phyloP scores from a whole-genome alignment of 345 rosid genomes.

The Euphorbia lathyris region DNA sequence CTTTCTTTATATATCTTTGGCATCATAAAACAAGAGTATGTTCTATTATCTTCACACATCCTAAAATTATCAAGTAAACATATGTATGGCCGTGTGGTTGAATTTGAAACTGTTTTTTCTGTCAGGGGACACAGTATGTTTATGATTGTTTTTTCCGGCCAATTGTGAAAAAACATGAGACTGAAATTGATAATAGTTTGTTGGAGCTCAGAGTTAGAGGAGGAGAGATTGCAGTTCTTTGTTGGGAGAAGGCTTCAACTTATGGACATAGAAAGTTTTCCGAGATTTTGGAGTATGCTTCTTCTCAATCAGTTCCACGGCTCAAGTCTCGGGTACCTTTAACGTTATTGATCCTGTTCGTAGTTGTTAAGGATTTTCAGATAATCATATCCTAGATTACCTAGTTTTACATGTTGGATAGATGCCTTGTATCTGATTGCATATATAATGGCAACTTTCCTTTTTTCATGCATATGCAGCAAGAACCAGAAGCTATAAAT shows the following conservation, averaged over 20 bases:
- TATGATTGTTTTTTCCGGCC: constrained; percentile 23
- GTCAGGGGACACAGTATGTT: constrained; percentile 23
- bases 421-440: neutral
- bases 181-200: constrained; percentile 20
- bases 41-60: neutral
- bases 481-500: neutral
- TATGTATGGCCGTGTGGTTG: neutral
- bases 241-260: constrained; percentile 25
- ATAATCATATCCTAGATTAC: neutral
- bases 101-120: neutral
- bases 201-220: constrained; percentile 16
- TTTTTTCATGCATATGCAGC: neutral
- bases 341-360: too few species aligned
- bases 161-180: constrained; percentile 21
- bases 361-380: too few species aligned
- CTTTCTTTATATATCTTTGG: constrained; percentile 73
- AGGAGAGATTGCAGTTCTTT: constrained; percentile 16
- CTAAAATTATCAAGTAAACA: neutral
- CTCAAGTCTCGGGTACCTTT: too few species aligned
- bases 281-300: constrained; percentile 19
- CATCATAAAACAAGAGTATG: constrained; percentile 70
- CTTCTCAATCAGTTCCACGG: constrained; percentile 30
- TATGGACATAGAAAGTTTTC: constrained; percentile 19
- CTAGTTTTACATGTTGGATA: neutral
- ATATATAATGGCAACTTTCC: neutral